These are phyloP conservation scores for Suhomyces guaymorum DNA, from an alignment of 1,139 yeast genomes.

Conservation along the genomic window DNA sequence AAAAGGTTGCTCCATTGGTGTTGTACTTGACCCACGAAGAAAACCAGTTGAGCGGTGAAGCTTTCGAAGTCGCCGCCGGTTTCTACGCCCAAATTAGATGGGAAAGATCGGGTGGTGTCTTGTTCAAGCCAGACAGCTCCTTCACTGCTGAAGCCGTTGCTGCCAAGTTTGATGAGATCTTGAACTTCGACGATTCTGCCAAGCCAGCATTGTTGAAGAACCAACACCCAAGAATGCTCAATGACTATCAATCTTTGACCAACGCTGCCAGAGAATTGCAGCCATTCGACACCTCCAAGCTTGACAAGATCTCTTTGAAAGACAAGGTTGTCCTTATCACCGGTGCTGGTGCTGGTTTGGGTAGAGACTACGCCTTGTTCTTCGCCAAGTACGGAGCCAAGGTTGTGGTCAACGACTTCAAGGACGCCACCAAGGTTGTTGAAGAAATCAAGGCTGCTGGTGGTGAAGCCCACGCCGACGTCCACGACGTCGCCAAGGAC, in stretches of 20 bases:
- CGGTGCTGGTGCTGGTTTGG: conserved; percentile 96
- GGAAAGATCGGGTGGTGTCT: conserved; percentile 89
- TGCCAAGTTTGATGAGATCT: conserved; percentile 62
- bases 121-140: conserved; percentile 74
- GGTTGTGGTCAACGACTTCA: conserved; percentile 91
- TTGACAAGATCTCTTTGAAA: conserved; percentile 58
- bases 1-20: conserved; percentile 87
- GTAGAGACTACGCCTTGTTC: conserved; percentile 82
- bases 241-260: conserved; percentile 60
- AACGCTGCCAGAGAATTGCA: conserved; percentile 52
- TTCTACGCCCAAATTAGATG: conserved; percentile 89
- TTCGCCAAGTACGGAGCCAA: conserved; percentile 93
- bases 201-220: conserved; percentile 55
- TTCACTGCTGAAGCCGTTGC: conserved; percentile 88
- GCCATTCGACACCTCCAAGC: conserved; percentile 57
- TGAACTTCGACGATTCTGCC: conserved; percentile 56
- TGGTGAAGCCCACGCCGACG: conserved; percentile 80
- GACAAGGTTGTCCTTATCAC: conserved; percentile 89
- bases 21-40: conserved; percentile 73
- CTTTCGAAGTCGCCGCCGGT: conserved; percentile 94
- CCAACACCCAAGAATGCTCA: conserved; percentile 65
- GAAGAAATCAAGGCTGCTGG: conserved; percentile 77
- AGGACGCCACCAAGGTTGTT: conserved; percentile 72
- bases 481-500: conserved; percentile 77
- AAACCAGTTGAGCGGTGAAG: conserved; percentile 64